Evolutionary conservation across 2,329 filamentous ascomycete genomes (phyloP), one percentile per base, ranked within the genome.

Genomic region (Scedosporium boydii): DNA sequence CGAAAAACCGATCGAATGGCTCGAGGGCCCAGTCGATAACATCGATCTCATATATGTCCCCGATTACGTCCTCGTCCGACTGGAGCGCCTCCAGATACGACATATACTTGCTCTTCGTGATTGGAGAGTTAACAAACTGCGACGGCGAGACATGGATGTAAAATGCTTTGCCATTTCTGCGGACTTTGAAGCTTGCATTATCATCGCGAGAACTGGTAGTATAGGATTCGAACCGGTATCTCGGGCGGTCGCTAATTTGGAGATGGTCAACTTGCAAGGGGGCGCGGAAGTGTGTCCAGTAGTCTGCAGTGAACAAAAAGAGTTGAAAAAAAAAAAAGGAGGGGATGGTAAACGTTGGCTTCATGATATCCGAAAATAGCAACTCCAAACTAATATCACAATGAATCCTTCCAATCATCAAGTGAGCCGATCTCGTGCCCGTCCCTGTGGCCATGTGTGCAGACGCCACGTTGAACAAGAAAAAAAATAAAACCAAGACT

Each of bases 21-120:
- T 60, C 4, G 58, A 64, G 64, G 34, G 64, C 62, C 68, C 64
- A 68, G 62, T 66, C 64, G 6, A 64, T 66, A 14, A 66, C 64
- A 6, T 69, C 63, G 1, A 6, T 29, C 53, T 56, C 53, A 27
- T 56, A 5, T 26, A 27, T 29, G 16, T 56, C 53, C 23, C 21
- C 23, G 53, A 27, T 27, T 10, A 29, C n/a, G 23, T 27, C 53
- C 6, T 29, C 18, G 26, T 18, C 53, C 21, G 23, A 56, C 23
- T 26, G 6, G 53, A 56, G 53, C 53, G 34, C 53, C 53, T 56
- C 23, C 4, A 56, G 23, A 56, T 56, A 56, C 18, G 26, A 56
- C 18, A 56, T 10, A 29, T 56, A 56, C 23, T 56, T 56, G n/a
- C 34, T 26, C 21, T 26, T 57, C 34, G 53, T 57, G 10, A 7